Evolutionary conservation across 2,329 filamentous ascomycete genomes (phyloP).

Genomic region (Fusarium longipes): DNA sequence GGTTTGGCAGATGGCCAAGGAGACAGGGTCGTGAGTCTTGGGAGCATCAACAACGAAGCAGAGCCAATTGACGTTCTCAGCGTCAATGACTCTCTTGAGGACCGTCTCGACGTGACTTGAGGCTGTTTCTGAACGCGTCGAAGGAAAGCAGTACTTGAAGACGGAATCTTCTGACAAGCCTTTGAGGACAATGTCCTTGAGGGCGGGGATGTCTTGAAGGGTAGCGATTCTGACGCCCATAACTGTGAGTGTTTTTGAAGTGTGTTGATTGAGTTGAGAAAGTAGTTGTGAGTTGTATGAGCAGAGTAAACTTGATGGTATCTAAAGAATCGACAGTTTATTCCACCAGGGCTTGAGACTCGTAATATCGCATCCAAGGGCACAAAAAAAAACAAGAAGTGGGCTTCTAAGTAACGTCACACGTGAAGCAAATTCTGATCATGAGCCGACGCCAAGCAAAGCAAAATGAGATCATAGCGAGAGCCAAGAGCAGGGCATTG

Average conservation of each 20-base stretch:
- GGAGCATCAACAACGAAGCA: constrained; percentile 30
- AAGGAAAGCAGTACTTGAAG: constrained; percentile 34
- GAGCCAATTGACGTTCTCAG: constrained; percentile 27
- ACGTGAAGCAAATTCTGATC: constrained; percentile 26
- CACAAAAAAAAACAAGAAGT: constrained; percentile 20
- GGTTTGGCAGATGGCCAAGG: constrained; percentile 25
- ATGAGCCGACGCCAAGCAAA: constrained; percentile 35
- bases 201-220: constrained; percentile 24
- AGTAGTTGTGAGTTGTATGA: neutral
- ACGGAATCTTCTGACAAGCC: constrained; percentile 28
- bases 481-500: constrained; percentile 12
- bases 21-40: constrained; percentile 32
- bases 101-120: constrained; percentile 25
- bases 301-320: neutral
- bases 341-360: constrained; percentile 12
- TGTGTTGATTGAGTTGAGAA: neutral
- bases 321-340: neutral
- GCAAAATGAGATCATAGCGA: constrained; percentile 31
- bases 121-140: constrained; percentile 11
- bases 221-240: constrained; percentile 37
- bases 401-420: constrained; percentile 27
- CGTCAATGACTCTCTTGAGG: constrained; percentile 18
- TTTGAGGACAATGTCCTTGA: constrained; percentile 36
- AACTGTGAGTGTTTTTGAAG: neutral
- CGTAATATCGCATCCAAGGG: constrained; percentile 17